A percentile compares a stretch with the other conserved stretches of the same genome.
Evolutionary conservation across 2,329 filamentous ascomycete genomes (phyloP).

Genomic region (Paraphoma sp.): DNA sequence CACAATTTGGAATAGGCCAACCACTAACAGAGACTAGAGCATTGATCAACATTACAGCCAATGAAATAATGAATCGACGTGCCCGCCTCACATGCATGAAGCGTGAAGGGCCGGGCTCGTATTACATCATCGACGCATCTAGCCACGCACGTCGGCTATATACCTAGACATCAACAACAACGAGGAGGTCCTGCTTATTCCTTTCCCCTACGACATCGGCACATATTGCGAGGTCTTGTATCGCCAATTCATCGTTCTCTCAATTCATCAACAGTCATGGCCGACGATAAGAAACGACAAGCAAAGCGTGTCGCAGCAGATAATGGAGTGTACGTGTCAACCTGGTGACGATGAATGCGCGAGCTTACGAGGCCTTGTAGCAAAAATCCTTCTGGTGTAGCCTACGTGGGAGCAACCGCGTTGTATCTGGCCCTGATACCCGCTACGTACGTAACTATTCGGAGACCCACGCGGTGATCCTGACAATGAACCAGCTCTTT

Average conservation of each 20-base stretch:
- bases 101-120: neutral
- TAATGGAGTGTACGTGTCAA: slow-evolving; percentile 23
- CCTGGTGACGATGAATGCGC: too few relatives aligned
- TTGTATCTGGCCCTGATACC: slow-evolving; percentile 29
- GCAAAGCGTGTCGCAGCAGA: slow-evolving; percentile 18
- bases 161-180: neutral
- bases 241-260: too few relatives aligned
- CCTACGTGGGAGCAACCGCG: slow-evolving; percentile 20
- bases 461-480: neutral
- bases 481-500: slow-evolving; percentile 8
- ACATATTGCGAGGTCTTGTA: too few relatives aligned
- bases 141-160: neutral
- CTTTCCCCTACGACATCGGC: neutral
- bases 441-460: slow-evolving; percentile 15
- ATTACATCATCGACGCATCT: neutral
- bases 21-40: neutral
- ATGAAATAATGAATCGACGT: neutral
- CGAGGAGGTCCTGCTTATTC: neutral
- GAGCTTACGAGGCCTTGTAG: neutral
- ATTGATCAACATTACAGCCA: neutral
- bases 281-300: slow-evolving; percentile 28
- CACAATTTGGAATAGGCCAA: neutral
- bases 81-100: neutral
- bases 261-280: slow-evolving; percentile 8
- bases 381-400: slow-evolving; percentile 21